phyloP scores from a whole-genome alignment of 2,329 filamentous ascomycete genomes.

The Coleophoma crateriformis region DNA sequence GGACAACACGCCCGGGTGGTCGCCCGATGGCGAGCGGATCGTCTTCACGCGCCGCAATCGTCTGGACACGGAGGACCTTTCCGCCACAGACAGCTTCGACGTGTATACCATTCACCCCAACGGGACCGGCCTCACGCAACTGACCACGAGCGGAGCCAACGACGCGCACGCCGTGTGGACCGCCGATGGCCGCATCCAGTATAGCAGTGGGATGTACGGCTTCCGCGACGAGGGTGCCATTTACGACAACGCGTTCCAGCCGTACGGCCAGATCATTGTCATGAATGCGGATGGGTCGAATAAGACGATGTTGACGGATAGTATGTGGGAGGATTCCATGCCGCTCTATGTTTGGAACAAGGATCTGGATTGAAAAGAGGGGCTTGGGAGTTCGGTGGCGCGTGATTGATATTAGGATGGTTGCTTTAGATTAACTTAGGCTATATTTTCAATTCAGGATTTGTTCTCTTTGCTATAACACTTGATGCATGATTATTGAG shows the following conservation, averaged over 20 bases:
- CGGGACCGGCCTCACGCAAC: slow-evolving; percentile 28
- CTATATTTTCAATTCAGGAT: no score
- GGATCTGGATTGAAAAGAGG: slow-evolving; percentile 5
- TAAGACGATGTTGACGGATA: slow-evolving; percentile 25
- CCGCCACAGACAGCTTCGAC: slow-evolving; percentile 28
- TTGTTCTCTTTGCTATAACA: no score
- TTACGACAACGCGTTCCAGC: slow-evolving; percentile 38
- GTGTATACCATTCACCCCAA: slow-evolving; percentile 35
- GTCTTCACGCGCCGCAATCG: slow-evolving; percentile 29
- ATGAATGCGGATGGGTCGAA: slow-evolving; percentile 35
- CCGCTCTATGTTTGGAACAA: slow-evolving; percentile 19
- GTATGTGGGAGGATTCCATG: slow-evolving; percentile 29
- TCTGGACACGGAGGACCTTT: slow-evolving; percentile 12
- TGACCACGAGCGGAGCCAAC: slow-evolving; percentile 31
- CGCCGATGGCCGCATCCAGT: slow-evolving; percentile 35
- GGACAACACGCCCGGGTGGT: slow-evolving; percentile 34
- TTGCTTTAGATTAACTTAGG: no score
- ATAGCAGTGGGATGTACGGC: slow-evolving; percentile 34
- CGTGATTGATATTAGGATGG: no score
- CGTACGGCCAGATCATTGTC: slow-evolving; percentile 37
- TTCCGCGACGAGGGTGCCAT: slow-evolving; percentile 35
- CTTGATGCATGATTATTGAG: no score
- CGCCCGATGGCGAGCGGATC: slow-evolving; percentile 31
- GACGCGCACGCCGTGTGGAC: slow-evolving; percentile 40
- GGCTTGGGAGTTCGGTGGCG: background rate